Base-by-base conservation (phyloP, 2,329 filamentous ascomycete genomes). In the Aspergillus versicolor region DNA sequence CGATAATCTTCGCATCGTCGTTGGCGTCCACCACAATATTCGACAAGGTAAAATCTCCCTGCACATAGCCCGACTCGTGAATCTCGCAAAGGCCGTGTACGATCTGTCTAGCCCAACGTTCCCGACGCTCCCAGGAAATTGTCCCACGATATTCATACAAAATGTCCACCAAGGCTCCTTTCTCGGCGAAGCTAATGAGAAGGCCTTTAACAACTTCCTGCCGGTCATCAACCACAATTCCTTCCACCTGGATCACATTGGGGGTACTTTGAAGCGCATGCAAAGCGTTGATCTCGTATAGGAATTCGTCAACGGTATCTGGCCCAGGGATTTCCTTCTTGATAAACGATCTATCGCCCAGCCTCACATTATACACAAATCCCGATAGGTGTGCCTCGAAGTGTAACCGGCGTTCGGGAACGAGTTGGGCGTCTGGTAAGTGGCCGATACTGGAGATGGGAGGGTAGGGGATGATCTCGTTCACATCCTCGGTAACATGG, bases 261-360 rank as follows among this genome's bases (percentile, higher is more conserved):
- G 81, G 80, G 1, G 91, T 90, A 56, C 84, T 85, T 42, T 83
- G 81, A 15, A 99, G 80, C 30, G 86, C 85, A 72, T 89, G 88
- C n/a, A 99, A 84, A 3, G 93, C 93, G 72, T 97, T 97, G 71
- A 97, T 90, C 75, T 99, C 94, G 73, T 99, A 99, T 2, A 97
- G 79, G 68, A 99, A 99, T 72, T 97, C 94, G 61, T 97, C 93
- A 19, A 97, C 88, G 0, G 91, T 94, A 67, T 97, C 93, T 2
- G 92, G 93, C 1, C 93, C 92, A 0, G 94, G 94, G 15, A 99
- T 97, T 70, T 99, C 94, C 73, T 99, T 99, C 75, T 97, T 97
- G 75, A 99, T 96, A 66, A 92, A 88, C 2, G 85, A 78, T 56
- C 82, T 78, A 9, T 84, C 86, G 57, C 84, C 79, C 37, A 92